Percentiles rank a stretch among this genome's conserved stretches.
These are phyloP conservation scores for Aspergillus brasiliensis DNA, from an alignment of 2,329 filamentous ascomycete species.

Conservation along the genomic window DNA sequence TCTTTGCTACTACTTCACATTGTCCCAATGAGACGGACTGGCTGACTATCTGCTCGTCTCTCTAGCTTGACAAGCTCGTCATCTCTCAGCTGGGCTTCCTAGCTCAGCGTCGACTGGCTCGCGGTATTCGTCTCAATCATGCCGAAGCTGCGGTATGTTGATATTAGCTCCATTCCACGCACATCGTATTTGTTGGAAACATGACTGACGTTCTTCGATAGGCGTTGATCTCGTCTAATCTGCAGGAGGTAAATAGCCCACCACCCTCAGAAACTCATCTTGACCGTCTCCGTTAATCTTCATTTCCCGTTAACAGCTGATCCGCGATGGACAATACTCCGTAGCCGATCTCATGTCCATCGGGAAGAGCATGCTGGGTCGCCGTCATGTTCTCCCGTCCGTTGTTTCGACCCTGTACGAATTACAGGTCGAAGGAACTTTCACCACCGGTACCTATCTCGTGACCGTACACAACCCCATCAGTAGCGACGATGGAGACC, in stretches of 20 bases:
- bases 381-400: conserved; percentile 83
- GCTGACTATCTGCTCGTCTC: conserved; percentile 7
- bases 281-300: not conserved
- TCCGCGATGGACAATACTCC: conserved; percentile 91
- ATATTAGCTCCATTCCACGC: not conserved
- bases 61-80: conserved; percentile 89
- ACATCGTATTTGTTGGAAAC: not conserved
- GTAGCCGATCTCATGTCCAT: conserved; percentile 93
- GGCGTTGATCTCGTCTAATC: conserved; percentile 72
- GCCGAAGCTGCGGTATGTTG: conserved; percentile 73
- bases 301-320: conserved; percentile 50
- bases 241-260: conserved; percentile 69
- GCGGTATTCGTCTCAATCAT: conserved; percentile 88
- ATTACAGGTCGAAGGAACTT: conserved; percentile 93
- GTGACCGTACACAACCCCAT: conserved; percentile 94
- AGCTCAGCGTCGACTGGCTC: conserved; percentile 82
- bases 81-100: conserved; percentile 86
- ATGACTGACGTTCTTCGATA: conserved; percentile 22
- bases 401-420: conserved; percentile 78
- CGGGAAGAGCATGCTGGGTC: conserved; percentile 88
- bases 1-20: not conserved
- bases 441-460: conserved; percentile 85
- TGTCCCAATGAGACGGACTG: not conserved
- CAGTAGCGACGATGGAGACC: conserved; percentile 79
- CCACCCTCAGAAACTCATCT: not conserved